Conservation (phyloP, 2,329 filamentous ascomycete species). For the Cercospora zeae-maydis region DNA sequence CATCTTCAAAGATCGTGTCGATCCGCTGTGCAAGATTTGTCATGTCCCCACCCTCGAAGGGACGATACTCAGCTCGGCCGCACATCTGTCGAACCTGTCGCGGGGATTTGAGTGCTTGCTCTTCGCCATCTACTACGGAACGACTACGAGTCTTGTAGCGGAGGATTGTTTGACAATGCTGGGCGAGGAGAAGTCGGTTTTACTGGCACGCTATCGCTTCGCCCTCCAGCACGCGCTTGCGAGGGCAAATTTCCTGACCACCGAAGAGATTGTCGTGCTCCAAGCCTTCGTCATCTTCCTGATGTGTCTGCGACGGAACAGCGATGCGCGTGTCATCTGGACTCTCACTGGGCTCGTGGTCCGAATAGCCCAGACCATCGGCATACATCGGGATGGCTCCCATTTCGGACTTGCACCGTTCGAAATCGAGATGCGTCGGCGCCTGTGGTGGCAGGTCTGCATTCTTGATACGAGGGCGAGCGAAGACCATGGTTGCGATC, state of each 20-base stretch:
- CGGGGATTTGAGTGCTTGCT: slow-evolving; percentile 57
- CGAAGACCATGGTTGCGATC: slow-evolving; percentile 62
- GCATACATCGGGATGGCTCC: slow-evolving; percentile 57
- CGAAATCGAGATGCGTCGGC: slow-evolving; percentile 57
- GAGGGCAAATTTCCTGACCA: slow-evolving; percentile 59
- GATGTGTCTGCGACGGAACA: slow-evolving; percentile 53
- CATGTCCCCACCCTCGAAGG: slow-evolving; percentile 65
- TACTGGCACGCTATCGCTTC: slow-evolving; percentile 58
- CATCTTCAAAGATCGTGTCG: slow-evolving; percentile 68
- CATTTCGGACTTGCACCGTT: slow-evolving; percentile 57
- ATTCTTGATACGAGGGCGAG: slow-evolving; percentile 58
- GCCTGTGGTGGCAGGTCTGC: slow-evolving; percentile 59
- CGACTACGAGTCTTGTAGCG: slow-evolving; percentile 51
- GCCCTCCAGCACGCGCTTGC: slow-evolving; percentile 62
- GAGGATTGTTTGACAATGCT: slow-evolving; percentile 49
- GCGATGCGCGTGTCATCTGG: slow-evolving; percentile 53
- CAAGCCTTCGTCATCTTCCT: slow-evolving; percentile 62
- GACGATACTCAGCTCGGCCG: slow-evolving; percentile 58
- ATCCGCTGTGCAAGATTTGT: slow-evolving; percentile 67
- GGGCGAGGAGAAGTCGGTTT: slow-evolving; percentile 50
- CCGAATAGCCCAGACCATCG: slow-evolving; percentile 57
- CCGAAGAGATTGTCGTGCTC: slow-evolving; percentile 59
- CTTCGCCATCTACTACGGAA: slow-evolving; percentile 61
- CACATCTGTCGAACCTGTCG: slow-evolving; percentile 56
- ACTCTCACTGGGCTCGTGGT: slow-evolving; percentile 57